Base-by-base conservation (phyloP, 805 yeast genomes). In the Saccharomyces eubayanus region DNA sequence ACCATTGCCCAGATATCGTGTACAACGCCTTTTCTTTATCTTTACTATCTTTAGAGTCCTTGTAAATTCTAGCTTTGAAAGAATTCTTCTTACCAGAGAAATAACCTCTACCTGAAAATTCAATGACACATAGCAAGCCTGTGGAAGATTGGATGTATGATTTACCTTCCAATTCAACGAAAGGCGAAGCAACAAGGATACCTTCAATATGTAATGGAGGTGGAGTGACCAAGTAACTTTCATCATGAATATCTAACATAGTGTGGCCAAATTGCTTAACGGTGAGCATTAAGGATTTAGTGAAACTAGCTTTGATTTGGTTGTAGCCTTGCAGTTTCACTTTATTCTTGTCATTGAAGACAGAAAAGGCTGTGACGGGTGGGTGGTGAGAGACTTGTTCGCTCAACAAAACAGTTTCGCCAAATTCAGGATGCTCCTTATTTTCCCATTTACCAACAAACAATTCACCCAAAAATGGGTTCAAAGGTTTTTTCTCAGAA, bases 341-440 rank as follows among this genome's bases (percentile, higher is more conserved):
- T 40, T 84, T 78, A 67, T 84, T 77, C 64, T 81, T 79, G 56
- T 83, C 85, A 67, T 89, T 89, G 65, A 80, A 73, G 54, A 92
- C 80, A 46, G 90, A 80, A 67, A 90, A 92, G 5, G 92, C 97
- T 12, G 97, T 90, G 31, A 87, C 83, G n/a, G 98, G 97, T 24
- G 98, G 98, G 69, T 92, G 98, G 73, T 92, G 98, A 57, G 90
- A 83, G 12, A 92, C 97, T 72, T 92, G 98, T 72, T 92, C 98
- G 57, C 91, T 82, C 52, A 89, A 72, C 65, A 91, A 75, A 14
- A 82, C 72, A 21, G 96, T 87, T 57, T 87, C 94, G 40, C 95
- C 96, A n/a, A 80, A 69, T 54, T 72, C 74, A 8, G 73, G 68
- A 43, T 76, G 80, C 16, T 79, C 66, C 48, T 66, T 65, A 58